phyloP scores from a whole-genome alignment of 371 early-diverging fungal genomes.

The Apophysomyces sp. region DNA sequence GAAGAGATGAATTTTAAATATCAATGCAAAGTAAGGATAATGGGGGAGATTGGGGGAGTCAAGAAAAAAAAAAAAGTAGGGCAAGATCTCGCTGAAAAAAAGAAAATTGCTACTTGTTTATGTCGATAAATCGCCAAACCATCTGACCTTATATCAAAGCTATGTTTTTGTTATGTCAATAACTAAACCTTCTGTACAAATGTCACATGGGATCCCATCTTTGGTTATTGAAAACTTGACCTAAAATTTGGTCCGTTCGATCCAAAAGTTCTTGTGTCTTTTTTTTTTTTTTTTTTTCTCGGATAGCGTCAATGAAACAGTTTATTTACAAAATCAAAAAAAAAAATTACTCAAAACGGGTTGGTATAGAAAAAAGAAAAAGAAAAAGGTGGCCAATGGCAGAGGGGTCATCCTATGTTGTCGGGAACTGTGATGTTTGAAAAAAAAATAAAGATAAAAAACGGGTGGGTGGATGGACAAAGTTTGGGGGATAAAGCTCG shows the following conservation, averaged over 20 bases:
- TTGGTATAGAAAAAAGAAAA: background rate
- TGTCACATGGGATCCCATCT: background rate
- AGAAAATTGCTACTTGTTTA: background rate
- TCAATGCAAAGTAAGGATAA: conserved; percentile 1
- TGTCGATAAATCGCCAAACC: background rate
- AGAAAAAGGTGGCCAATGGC: background rate
- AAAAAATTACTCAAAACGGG: background rate
- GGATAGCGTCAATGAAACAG: background rate
- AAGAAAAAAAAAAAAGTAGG: too few relatives aligned
- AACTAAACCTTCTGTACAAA: background rate
- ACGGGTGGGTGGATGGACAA: conserved; percentile 3
- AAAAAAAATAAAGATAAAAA: conserved; percentile 8
- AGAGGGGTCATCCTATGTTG: background rate
- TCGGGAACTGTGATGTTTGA: background rate
- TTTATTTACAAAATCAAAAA: background rate
- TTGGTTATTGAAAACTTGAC: background rate
- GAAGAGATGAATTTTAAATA: background rate
- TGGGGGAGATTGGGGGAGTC: background rate
- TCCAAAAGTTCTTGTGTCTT: background rate
- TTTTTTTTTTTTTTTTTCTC: background rate
- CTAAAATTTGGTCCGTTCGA: background rate
- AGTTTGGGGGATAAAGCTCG: background rate
- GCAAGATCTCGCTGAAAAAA: background rate
- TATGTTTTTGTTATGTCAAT: background rate
- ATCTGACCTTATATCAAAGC: background rate